Evolutionary conservation across 2,329 filamentous ascomycete genomes (phyloP), one percentile per base, ranked within the genome.

Genomic region (Ophiostoma sp.): DNA sequence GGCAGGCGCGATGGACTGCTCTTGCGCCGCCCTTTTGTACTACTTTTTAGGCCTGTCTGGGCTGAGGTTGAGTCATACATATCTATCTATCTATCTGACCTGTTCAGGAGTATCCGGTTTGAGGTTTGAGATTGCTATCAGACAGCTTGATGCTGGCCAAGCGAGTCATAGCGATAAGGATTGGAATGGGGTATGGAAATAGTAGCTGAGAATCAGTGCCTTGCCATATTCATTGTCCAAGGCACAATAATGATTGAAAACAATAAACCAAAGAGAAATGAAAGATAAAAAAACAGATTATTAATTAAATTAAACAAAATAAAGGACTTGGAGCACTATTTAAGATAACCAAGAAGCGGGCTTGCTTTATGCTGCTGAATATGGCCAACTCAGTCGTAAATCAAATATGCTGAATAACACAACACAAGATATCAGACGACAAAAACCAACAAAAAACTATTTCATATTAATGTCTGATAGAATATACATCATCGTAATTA

Each of bases 1-100:
- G 65, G 65, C 65, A 41, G 33, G 62, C 33, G 60, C 60, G 57
- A 62, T 62, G 57, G 57, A 27, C 57, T 62, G 31, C 33, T 62
- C 57, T 64, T 64, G 60, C 60, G 60, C 31, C 60, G 60, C 33
- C 33, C 35, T 39, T 65, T 65, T 65, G 62, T 65, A 65, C 62
- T 65, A 10, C 20, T 23, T 23, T 39, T 36, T 36, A 17, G 60
- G 15, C 20, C 62, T 23, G 20, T 4, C 20, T 41, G n/a, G 2
- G 15, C 17, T n/a, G 35, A n/a, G 13, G 35, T 65, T 65, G 62
- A 65, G 62, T 65, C 62, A 65, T 65, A 65, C 33, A 27, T 31
- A 11, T 31, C 27, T 31, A 31, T 31, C 27, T 31, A 31, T 31
- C 27, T 31, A 31, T 31, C 27, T 31, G 27, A 3, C 27, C 3